phyloP scores from a whole-genome alignment of 176 grass and related monocot species.

The Zoysia pacifica region DNA sequence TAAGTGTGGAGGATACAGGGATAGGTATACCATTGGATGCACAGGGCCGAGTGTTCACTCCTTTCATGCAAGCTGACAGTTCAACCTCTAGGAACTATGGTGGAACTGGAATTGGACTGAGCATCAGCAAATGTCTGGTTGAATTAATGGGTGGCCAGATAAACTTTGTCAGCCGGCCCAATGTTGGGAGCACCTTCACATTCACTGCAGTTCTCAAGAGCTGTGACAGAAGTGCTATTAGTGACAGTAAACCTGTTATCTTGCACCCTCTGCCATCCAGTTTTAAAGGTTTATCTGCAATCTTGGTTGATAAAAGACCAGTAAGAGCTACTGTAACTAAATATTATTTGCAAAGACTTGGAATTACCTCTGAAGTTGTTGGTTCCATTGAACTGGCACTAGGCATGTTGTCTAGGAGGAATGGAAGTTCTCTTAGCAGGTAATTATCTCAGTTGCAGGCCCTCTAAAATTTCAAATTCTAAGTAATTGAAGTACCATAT shows the following conservation, averaged over 20 bases:
- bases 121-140: slow-evolving; percentile 94
- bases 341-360: slow-evolving; percentile 86
- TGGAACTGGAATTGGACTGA: slow-evolving; percentile 95
- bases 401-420: slow-evolving; percentile 53
- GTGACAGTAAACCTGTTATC: slow-evolving; percentile 58
- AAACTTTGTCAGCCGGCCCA: slow-evolving; percentile 75
- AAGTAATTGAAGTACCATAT: slow-evolving; percentile 17
- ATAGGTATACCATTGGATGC: slow-evolving; percentile 86
- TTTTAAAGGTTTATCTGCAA: slow-evolving; percentile 69
- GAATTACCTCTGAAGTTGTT: slow-evolving; percentile 65
- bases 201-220: slow-evolving; percentile 71
- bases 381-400: slow-evolving; percentile 50
- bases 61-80: slow-evolving; percentile 99
- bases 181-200: slow-evolving; percentile 88
- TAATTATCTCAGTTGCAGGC: slow-evolving; percentile 29
- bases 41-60: slow-evolving; percentile 80
- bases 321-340: slow-evolving; percentile 86
- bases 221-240: slow-evolving; percentile 45
- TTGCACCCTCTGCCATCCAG: slow-evolving; percentile 65
- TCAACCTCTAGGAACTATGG: slow-evolving; percentile 91
- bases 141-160: slow-evolving; percentile 88
- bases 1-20: slow-evolving; percentile 95
- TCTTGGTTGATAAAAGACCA: slow-evolving; percentile 79
- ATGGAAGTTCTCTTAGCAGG: slow-evolving; percentile 63
- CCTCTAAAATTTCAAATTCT: slow-evolving; percentile 28